These are phyloP conservation scores for Amanita molliuscula DNA, from an alignment of 768 basidiomycete genomes.

Conservation along the genomic window DNA sequence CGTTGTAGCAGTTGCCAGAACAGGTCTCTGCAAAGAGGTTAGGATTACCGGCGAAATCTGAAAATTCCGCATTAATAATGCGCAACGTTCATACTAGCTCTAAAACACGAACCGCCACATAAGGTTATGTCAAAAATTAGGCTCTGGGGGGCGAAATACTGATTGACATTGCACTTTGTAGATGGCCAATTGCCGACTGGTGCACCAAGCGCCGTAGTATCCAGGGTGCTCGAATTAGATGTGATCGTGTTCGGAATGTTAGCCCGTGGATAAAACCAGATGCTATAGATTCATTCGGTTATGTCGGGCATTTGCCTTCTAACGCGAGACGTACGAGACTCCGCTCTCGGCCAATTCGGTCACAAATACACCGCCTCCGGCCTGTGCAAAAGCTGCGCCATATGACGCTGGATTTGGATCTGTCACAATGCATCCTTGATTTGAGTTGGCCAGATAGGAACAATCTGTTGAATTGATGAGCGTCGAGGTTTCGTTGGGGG, in stretches of 20 bases:
- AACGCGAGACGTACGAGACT: conserved; percentile 39
- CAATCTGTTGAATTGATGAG: conserved; percentile 38
- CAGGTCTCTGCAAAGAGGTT: conserved; percentile 51
- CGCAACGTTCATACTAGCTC: conserved; percentile 6
- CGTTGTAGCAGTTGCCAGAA: conserved; percentile 54
- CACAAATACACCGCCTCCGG: conserved; percentile 66
- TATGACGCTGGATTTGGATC: conserved; percentile 48
- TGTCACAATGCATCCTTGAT: conserved; percentile 56
- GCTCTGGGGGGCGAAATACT: conserved; percentile 51
- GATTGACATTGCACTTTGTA: conserved; percentile 38
- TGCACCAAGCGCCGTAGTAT: conserved; percentile 50
- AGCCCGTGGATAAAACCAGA: background rate
- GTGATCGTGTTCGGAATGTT: background rate
- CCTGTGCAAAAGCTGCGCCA: conserved; percentile 53
- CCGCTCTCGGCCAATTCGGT: conserved; percentile 60
- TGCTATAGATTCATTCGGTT: background rate
- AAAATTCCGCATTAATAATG: background rate
- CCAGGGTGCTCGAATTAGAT: conserved; percentile 36
- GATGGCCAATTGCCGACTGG: conserved; percentile 63
- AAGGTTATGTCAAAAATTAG: conserved; percentile 70
- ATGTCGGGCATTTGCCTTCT: conserved; percentile 21
- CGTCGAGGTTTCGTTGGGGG: conserved; percentile 39
- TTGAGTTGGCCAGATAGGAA: conserved; percentile 37
- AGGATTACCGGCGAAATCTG: conserved; percentile 41
- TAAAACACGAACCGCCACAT: conserved; percentile 37